A percentile compares a stretch with the other conserved stretches of the same genome.
These are phyloP conservation scores for Quercus cerris DNA, from an alignment of 306 rosid genomes.

Conservation along the genomic window DNA sequence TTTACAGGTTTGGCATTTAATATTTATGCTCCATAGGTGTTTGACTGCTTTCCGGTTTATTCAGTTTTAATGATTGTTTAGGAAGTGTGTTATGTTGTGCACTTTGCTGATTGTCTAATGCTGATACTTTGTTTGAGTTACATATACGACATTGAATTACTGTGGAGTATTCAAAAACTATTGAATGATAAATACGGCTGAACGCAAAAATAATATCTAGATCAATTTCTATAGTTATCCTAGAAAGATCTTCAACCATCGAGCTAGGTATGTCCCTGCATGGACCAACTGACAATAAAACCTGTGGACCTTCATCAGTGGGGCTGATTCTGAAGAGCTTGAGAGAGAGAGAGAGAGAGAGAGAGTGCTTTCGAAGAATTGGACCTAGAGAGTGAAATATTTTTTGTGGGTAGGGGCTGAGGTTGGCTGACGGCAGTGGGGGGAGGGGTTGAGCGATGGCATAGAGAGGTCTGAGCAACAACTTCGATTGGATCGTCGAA, in stretches of 20 bases:
- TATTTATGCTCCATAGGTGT: not conserved
- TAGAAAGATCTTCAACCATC: not conserved
- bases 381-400: too few species aligned
- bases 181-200: not conserved
- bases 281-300: too few species aligned
- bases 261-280: not conserved
- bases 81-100: not conserved
- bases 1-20: constrained; percentile 61
- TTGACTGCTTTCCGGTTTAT: not conserved
- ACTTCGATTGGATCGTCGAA: too few species aligned
- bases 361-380: too few species aligned
- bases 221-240: not conserved
- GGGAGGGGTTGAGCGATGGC: too few species aligned
- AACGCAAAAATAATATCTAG: not conserved
- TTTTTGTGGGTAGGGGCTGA: too few species aligned
- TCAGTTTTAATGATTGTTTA: constrained; percentile 1
- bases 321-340: too few species aligned
- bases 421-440: too few species aligned
- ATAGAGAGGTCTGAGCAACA: too few species aligned
- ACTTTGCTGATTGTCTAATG: not conserved
- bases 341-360: too few species aligned
- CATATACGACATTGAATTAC: not conserved
- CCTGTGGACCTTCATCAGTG: too few species aligned
- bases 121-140: not conserved
- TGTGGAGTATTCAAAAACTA: not conserved